Conservation (phyloP, 345 rosid species). For the Anastatica hierochuntica region DNA sequence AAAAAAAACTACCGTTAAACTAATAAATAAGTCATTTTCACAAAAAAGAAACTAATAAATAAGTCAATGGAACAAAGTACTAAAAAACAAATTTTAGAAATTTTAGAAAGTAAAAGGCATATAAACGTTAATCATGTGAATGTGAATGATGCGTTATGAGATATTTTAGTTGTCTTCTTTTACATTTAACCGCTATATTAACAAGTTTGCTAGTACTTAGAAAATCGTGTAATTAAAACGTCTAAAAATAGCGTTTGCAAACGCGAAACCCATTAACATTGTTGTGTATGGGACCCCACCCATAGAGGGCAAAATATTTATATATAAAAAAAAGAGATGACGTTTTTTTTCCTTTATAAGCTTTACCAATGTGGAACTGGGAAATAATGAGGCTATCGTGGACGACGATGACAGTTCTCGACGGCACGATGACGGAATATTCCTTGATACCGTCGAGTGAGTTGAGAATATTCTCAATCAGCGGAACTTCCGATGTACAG, state of each 20-base stretch:
- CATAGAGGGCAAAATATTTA: not conserved
- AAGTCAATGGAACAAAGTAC: too few species aligned
- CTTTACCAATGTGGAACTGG: slow-evolving; percentile 65
- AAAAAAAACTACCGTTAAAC: too few species aligned
- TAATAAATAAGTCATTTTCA: too few species aligned
- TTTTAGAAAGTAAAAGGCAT: too few species aligned
- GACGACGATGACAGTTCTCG: slow-evolving; percentile 79
- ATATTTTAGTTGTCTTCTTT: too few species aligned
- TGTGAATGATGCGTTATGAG: too few species aligned
- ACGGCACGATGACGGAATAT: slow-evolving; percentile 56
- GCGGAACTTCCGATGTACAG: slow-evolving; percentile 80
- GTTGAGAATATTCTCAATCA: slow-evolving; percentile 54
- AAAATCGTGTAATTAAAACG: not conserved
- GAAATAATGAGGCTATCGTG: slow-evolving; percentile 64
- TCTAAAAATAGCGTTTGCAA: slow-evolving; percentile 8
- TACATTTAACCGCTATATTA: too few species aligned
- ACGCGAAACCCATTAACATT: not conserved
- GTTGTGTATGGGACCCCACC: not conserved
- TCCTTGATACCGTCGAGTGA: slow-evolving; percentile 61
- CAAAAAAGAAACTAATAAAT: too few species aligned
- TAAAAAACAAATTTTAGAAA: too few species aligned
- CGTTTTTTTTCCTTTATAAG: not conserved
- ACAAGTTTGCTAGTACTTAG: too few species aligned
- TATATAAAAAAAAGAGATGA: not conserved
- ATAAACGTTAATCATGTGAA: too few species aligned